phyloP scores from a whole-genome alignment of 164 flowering plant species.

The Pachysandra terminalis region DNA sequence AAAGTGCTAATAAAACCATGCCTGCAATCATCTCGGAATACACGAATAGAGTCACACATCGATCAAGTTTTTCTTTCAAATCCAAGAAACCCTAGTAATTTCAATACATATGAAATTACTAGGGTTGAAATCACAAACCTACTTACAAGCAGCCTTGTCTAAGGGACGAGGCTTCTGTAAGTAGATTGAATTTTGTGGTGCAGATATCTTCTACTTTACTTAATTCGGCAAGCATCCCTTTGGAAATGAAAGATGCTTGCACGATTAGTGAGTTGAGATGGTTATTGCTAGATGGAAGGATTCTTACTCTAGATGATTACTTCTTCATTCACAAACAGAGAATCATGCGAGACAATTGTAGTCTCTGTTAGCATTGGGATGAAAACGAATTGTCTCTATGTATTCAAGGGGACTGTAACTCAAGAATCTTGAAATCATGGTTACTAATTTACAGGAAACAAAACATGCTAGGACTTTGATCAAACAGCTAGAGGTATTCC shows the following conservation, averaged over 20 bases:
- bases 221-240: constrained; percentile 49
- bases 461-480: too few relatives aligned
- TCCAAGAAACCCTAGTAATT: too few relatives aligned
- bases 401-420: constrained; percentile 69
- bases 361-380: constrained; percentile 79
- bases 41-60: too few relatives aligned
- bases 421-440: constrained; percentile 3
- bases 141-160: too few relatives aligned
- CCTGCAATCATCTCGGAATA: too few relatives aligned
- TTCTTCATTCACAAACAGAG: constrained; percentile 83
- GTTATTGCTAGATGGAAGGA: constrained; percentile 32
- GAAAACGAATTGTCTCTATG: constrained; percentile 68
- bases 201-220: constrained; percentile 60
- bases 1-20: too few relatives aligned
- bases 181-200: constrained; percentile 43
- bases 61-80: too few relatives aligned
- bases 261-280: constrained; percentile 53
- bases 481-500: too few relatives aligned
- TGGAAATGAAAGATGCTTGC: constrained; percentile 52
- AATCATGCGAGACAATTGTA: constrained; percentile 64
- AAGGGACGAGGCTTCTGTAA: constrained; percentile 30
- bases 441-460: too few relatives aligned
- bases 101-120: too few relatives aligned
- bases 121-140: too few relatives aligned
- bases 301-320: constrained; percentile 73